Percentiles rank a stretch among this genome's conserved stretches.
Conservation (phyloP, 257 asterid species). For the Nicotiana noctiflora region DNA sequence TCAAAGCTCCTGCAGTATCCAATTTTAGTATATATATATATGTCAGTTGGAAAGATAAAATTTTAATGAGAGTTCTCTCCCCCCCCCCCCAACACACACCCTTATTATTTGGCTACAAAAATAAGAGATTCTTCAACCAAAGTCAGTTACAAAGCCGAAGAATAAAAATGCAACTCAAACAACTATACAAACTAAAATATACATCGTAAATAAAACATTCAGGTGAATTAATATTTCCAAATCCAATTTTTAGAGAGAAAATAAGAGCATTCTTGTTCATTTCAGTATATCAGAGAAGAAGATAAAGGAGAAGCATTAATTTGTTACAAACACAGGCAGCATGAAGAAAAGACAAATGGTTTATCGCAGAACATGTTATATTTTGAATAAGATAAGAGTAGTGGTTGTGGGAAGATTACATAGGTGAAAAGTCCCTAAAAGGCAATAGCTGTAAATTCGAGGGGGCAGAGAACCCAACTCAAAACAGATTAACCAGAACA, state of each 20-base stretch:
- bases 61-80: background rate
- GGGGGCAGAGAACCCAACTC: background rate
- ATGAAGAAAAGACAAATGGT: background rate
- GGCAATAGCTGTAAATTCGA: background rate
- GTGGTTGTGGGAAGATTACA: background rate
- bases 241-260: background rate
- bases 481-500: background rate
- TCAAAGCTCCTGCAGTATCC: background rate
- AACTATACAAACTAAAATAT: background rate
- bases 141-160: background rate
- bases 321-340: background rate
- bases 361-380: background rate
- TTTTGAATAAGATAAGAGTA: background rate
- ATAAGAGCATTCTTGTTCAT: background rate
- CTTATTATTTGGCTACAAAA: background rate
- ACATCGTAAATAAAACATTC: background rate
- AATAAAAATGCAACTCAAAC: constrained; percentile 1
- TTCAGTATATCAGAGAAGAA: background rate
- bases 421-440: background rate
- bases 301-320: background rate
- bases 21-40: background rate
- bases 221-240: background rate
- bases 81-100: background rate
- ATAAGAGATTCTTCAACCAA: background rate
- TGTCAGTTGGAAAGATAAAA: background rate